A percentile compares a stretch with the other conserved stretches of the same genome.
These are phyloP conservation scores for Pyrenophora tritici-repentis DNA, from an alignment of 2,329 filamentous ascomycete species.

Conservation along the genomic window DNA sequence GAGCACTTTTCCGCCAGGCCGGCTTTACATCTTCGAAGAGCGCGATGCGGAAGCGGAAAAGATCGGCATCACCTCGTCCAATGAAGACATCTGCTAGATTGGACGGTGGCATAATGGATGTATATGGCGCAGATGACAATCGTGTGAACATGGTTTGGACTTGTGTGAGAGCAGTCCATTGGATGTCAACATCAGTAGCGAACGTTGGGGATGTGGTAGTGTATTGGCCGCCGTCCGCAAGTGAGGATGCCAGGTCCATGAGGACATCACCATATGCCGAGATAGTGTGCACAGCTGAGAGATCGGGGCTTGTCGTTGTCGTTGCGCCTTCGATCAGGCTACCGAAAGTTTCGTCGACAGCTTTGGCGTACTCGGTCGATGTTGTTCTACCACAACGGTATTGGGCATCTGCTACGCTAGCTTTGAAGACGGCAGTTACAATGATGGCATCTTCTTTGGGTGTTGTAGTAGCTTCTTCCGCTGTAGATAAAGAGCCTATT, in stretches of 20 bases:
- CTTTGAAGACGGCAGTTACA: conserved; percentile 61
- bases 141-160: conserved; percentile 37
- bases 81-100: conserved; percentile 41
- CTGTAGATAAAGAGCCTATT: conserved; percentile 26
- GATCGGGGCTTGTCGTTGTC: conserved; percentile 55
- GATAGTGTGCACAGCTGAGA: conserved; percentile 57
- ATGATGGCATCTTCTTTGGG: conserved; percentile 59
- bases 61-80: conserved; percentile 40
- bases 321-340: conserved; percentile 48
- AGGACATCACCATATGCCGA: conserved; percentile 63
- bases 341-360: conserved; percentile 44
- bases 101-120: conserved; percentile 24
- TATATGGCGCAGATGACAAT: conserved; percentile 25
- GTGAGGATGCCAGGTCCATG: conserved; percentile 57
- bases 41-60: conserved; percentile 42
- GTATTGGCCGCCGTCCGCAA: conserved; percentile 39
- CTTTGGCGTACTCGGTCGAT: conserved; percentile 57
- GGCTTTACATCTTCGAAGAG: conserved; percentile 27
- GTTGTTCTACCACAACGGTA: conserved; percentile 59
- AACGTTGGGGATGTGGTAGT: conserved; percentile 17
- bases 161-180: conserved; percentile 42
- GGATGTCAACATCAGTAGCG: conserved; percentile 25
- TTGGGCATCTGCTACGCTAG: conserved; percentile 61
- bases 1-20: conserved; percentile 39
- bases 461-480: conserved; percentile 42